Conservation (phyloP, 495 filamentous ascomycete species). For the Penicillium pancosmium region DNA sequence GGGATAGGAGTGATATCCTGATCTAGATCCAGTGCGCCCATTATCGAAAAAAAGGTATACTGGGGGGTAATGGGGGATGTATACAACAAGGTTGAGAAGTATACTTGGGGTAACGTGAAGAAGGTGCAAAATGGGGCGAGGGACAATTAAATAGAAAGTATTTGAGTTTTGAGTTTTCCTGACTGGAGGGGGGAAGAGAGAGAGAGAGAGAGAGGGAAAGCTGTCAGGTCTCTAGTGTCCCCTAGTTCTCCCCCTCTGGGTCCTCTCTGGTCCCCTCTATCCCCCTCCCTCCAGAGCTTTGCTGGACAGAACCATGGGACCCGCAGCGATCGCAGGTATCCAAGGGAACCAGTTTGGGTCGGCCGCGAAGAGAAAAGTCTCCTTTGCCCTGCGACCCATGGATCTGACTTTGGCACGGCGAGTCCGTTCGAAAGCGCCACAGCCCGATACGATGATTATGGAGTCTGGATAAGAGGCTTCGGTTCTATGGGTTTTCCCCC, state of each 20-base stretch:
- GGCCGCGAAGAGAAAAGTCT: slow-evolving; percentile 18
- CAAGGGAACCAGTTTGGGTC: not conserved
- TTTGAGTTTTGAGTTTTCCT: slow-evolving; percentile 5
- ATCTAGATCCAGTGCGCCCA: slow-evolving; percentile 34
- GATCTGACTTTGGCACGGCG: slow-evolving; percentile 14
- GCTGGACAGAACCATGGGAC: slow-evolving; percentile 25
- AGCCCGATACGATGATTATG: slow-evolving; percentile 17
- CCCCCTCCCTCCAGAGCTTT: slow-evolving; percentile 7
- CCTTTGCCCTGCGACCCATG: slow-evolving; percentile 21
- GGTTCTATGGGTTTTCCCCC: not conserved
- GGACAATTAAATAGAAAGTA: slow-evolving; percentile 7
- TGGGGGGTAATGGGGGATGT: not conserved
- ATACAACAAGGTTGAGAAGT: not conserved
- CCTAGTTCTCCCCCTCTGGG: not conserved
- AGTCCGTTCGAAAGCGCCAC: slow-evolving; percentile 26
- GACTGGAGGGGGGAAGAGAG: slow-evolving; percentile 6
- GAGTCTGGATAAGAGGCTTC: not conserved
- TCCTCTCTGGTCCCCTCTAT: not conserved
- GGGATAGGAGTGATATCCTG: slow-evolving; percentile 41
- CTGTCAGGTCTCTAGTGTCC: slow-evolving; percentile 12
- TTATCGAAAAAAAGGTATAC: slow-evolving; percentile 6
- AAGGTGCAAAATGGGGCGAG: not conserved
- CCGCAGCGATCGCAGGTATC: slow-evolving; percentile 25
- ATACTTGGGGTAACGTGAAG: slow-evolving; percentile 6
- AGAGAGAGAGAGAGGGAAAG: slow-evolving; percentile 3